Evolutionary conservation across 768 basidiomycete genomes (phyloP), one percentile per base, ranked within the genome.

Genomic region (Podaxis carcinomalis): DNA sequence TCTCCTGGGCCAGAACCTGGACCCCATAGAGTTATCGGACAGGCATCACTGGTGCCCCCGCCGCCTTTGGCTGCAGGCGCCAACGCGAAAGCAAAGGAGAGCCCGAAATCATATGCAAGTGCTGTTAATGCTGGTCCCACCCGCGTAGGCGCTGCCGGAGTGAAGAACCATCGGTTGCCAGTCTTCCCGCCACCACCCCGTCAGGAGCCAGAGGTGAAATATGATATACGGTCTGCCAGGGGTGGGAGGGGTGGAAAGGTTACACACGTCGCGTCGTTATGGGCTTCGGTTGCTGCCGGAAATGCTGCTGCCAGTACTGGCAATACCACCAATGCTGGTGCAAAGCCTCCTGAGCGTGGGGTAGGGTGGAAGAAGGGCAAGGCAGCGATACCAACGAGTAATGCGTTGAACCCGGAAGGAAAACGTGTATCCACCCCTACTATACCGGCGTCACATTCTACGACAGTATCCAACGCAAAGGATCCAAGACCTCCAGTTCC

Each of bases 231-330:
- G 11, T 92, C 89, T 39, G 90, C 89, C 3, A 80, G 90, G 21
- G 90, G 92, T 3, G 91, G 92, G 1, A 76, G 81, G 46, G 91
- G 92, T 2, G 92, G 90, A 11, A 80, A 82, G 56, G 91, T 92
- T 14, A 78, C 89, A 2, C 77, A 89, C 3, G 88, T 91, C 0
- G 84, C 88, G 0, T 82, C 89, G 1, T 74, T 93, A 23, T 93
- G 90, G 90, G 83, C 88, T 2, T 74, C 84, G 37, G 83, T 78
- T n/a, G 78, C 77, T 5, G 65, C 71, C 13, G 59, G 63, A 1
- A 63, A 56, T n/a, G 32, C 52, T 28, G 21, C 42, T 28, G 32
- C 32, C 9, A 2, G 32, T 32, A 32, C 32, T 32, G 7, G 32
- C 32, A 32, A 32, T 32, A 2, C 32, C 7, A 7, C 32, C 1